These are phyloP conservation scores for Paramecium pentaurelia DNA, from an alignment of 73 alveolate genomes.

Conservation along the genomic window DNA sequence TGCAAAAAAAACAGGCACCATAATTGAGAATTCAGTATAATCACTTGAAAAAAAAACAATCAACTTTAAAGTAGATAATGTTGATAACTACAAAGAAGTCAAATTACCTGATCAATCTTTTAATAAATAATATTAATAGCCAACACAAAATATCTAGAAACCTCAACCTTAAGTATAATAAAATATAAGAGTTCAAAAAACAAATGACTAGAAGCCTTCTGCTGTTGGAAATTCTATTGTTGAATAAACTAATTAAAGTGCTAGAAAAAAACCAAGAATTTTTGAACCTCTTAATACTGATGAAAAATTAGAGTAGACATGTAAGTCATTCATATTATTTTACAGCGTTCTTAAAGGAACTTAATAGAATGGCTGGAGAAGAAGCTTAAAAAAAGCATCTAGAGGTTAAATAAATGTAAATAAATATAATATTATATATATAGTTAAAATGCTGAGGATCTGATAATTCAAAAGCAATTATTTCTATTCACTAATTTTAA, in stretches of 20 bases:
- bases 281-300: neutral
- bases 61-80: neutral
- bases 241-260: neutral
- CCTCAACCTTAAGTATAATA: neutral
- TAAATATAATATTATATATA: neutral
- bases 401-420: neutral
- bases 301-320: neutral
- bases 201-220: neutral
- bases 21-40: neutral
- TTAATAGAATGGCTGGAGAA: constrained; percentile 10
- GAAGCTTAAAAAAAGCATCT: neutral
- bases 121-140: neutral
- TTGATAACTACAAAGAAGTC: neutral
- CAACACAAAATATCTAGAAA: neutral
- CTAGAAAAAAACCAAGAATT: neutral
- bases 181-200: neutral
- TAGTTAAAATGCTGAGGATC: neutral
- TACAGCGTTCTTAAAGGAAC: neutral
- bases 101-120: neutral
- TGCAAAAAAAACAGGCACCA: neutral
- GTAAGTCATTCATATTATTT: neutral
- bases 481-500: neutral
- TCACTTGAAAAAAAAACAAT: neutral
- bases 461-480: neutral
- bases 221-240: neutral